Evolutionary conservation across 2,329 filamentous ascomycete species (phyloP).

Genomic region (Pseudogymnoascus sp.): DNA sequence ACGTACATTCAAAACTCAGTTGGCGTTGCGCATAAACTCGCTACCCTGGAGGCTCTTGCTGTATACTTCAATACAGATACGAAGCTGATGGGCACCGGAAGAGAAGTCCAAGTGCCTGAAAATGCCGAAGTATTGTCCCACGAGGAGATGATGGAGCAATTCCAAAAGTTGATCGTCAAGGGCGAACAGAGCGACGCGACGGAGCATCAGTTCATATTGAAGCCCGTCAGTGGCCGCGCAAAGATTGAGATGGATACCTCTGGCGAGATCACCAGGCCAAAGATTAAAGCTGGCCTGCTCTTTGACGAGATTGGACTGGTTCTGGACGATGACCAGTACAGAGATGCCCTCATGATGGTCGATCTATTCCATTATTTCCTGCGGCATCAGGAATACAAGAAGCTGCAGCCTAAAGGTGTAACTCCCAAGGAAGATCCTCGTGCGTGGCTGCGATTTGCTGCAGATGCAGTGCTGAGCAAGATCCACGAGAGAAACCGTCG

Average conservation of each 20-base stretch:
- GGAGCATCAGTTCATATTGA: conserved; percentile 78
- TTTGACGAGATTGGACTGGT: conserved; percentile 98
- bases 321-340: conserved; percentile 96
- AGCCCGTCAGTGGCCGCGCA: conserved; percentile 89
- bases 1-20: conserved; percentile 89
- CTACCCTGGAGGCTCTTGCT: conserved; percentile 79
- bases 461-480: conserved; percentile 79
- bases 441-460: conserved; percentile 90
- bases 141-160: conserved; percentile 67
- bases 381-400: conserved; percentile 94
- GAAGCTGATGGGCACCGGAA: conserved; percentile 71
- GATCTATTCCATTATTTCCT: conserved; percentile 98
- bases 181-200: conserved; percentile 48
- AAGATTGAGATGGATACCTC: conserved; percentile 95
- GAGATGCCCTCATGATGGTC: conserved; percentile 94
- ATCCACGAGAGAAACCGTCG: conserved; percentile 89
- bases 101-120: conserved; percentile 56
- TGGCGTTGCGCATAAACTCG: conserved; percentile 83
- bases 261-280: conserved; percentile 68
- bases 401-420: conserved; percentile 73
- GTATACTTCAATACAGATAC: conserved; percentile 98
- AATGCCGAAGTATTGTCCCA: conserved; percentile 59
- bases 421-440: conserved; percentile 81
- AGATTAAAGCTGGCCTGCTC: conserved; percentile 81
- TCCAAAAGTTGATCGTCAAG: conserved; percentile 73